Conservation (phyloP, 306 rosid genomes). For the Quercus wislizeni region DNA sequence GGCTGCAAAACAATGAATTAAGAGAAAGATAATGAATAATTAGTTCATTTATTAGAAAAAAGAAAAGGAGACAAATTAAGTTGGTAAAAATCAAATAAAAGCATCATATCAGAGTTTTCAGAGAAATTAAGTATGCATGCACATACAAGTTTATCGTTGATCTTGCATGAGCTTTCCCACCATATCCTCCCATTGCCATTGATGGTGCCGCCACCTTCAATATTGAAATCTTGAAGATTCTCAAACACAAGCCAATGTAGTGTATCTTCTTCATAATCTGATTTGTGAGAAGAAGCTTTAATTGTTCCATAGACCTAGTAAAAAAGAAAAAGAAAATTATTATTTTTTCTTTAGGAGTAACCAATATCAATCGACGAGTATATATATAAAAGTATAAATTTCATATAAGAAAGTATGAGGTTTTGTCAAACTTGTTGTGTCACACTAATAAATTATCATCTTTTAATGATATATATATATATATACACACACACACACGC, state of each 20-base stretch:
- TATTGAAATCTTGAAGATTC: constrained; percentile 31
- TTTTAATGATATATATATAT: too few species aligned
- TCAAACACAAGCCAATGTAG: constrained; percentile 55
- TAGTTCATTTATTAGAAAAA: background rate
- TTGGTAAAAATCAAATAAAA: background rate
- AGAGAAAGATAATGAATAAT: background rate
- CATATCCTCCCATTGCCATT: constrained; percentile 80
- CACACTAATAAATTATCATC: too few species aligned
- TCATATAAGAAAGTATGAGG: too few species aligned
- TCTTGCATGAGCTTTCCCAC: constrained; percentile 87
- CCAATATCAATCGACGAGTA: too few species aligned
- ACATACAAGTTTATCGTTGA: constrained; percentile 50
- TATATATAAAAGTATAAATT: too few species aligned
- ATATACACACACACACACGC: too few species aligned
- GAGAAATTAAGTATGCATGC: too few species aligned
- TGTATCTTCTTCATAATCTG: constrained; percentile 42
- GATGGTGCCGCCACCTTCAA: constrained; percentile 68
- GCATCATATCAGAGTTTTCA: background rate
- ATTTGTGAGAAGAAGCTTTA: constrained; percentile 52
- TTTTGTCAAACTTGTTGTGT: too few species aligned
- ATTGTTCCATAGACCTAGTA: constrained; percentile 63
- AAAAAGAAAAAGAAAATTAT: background rate
- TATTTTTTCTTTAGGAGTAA: background rate
- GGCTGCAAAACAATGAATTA: constrained; percentile 44
- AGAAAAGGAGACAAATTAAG: background rate